Evolutionary conservation across 345 rosid species (phyloP).

Genomic region (Boechera retrofracta): DNA sequence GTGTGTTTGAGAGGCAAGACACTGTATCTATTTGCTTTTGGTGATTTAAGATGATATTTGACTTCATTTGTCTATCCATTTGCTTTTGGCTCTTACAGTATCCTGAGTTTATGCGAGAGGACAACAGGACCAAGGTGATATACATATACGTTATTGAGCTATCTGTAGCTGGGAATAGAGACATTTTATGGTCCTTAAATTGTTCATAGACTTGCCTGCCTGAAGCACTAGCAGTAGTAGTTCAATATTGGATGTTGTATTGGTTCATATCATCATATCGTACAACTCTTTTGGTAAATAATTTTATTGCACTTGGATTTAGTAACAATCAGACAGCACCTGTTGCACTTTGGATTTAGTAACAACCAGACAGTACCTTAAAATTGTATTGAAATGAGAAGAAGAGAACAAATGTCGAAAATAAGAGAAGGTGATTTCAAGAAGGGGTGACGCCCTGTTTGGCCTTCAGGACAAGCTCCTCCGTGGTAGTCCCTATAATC

Average conservation of each 20-base stretch:
- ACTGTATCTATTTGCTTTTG: no score
- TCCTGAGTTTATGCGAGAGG: conserved; percentile 20
- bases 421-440: conserved; percentile 41
- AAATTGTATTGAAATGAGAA: conserved; percentile 19
- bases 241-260: conserved; percentile 8
- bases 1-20: background rate
- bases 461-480: conserved; percentile 89
- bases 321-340: no score
- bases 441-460: conserved; percentile 53
- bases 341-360: conserved; percentile 15
- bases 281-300: conserved; percentile 2
- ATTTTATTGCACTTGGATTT: background rate
- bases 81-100: conserved; percentile 9
- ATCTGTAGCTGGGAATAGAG: conserved; percentile 11
- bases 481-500: conserved; percentile 85
- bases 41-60: background rate
- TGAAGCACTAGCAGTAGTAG: background rate
- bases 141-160: background rate
- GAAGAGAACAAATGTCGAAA: conserved; percentile 34
- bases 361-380: conserved; percentile 21
- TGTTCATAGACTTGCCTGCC: conserved; percentile 7
- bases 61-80: background rate
- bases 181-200: background rate
- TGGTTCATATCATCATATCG: conserved; percentile 17
- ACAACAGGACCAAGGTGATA: background rate